A percentile compares a stretch with the other conserved stretches of the same genome.
These are phyloP conservation scores for Russula ochroleuca DNA, from an alignment of 768 basidiomycete genomes.

Conservation along the genomic window DNA sequence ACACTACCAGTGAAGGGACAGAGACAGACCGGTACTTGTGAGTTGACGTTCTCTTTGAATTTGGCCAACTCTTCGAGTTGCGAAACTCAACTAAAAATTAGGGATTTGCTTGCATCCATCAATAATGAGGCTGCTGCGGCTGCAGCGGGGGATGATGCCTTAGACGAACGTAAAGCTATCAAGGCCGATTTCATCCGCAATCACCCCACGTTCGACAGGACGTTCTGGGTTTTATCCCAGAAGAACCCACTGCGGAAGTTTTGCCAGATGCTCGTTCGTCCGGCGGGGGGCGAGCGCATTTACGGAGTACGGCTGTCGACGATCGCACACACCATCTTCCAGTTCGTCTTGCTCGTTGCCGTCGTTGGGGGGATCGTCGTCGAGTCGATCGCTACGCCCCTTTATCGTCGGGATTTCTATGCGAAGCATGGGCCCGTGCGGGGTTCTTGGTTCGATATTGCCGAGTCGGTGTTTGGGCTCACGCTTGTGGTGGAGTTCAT, in stretches of 20 bases:
- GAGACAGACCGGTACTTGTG: constrained; percentile 74
- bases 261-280: constrained; percentile 80
- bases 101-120: constrained; percentile 64
- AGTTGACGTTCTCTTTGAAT: constrained; percentile 30
- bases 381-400: constrained; percentile 77
- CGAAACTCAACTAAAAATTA: constrained; percentile 30
- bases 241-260: constrained; percentile 62
- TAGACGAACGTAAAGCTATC: constrained; percentile 66
- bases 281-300: constrained; percentile 81
- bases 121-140: constrained; percentile 47
- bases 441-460: constrained; percentile 82
- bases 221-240: constrained; percentile 87
- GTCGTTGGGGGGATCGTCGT: constrained; percentile 81
- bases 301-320: constrained; percentile 70
- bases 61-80: neutral
- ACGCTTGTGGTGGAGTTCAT: constrained; percentile 74
- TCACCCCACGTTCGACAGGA: constrained; percentile 85
- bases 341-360: constrained; percentile 64
- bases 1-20: constrained; percentile 51
- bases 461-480: constrained; percentile 68
- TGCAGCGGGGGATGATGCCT: constrained; percentile 54
- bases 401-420: constrained; percentile 75
- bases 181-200: constrained; percentile 84
- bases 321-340: constrained; percentile 65
- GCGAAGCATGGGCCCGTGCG: constrained; percentile 52